phyloP scores from a whole-genome alignment of 1,284 basidiomycete species.

The Heterobasidion occidentale region DNA sequence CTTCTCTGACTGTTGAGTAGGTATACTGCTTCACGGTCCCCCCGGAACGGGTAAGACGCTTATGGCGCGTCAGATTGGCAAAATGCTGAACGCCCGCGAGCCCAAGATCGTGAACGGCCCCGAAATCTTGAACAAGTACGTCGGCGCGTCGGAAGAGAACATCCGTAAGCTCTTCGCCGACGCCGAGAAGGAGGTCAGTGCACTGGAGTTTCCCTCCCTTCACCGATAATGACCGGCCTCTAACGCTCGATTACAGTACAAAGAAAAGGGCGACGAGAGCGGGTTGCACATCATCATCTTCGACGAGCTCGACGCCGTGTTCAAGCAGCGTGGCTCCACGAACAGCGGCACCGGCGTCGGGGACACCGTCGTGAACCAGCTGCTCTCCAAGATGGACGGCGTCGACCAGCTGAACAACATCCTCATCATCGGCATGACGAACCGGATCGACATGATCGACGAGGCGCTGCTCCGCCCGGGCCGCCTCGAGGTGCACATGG shows the following conservation, averaged over 20 bases:
- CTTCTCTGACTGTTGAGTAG: conserved; percentile 25
- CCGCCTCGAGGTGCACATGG: conserved; percentile 99
- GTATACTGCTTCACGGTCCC: conserved; percentile 92
- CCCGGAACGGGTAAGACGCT: conserved; percentile 99
- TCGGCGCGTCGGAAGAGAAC: conserved; percentile 98
- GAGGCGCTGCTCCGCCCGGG: conserved; percentile 96
- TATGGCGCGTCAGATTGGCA: conserved; percentile 97
- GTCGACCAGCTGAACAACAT: conserved; percentile 99
- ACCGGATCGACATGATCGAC: conserved; percentile 98
- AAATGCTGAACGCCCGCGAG: conserved; percentile 97
- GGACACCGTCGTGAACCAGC: conserved; percentile 97
- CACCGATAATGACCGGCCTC: neutral
- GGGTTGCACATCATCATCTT: conserved; percentile 99
- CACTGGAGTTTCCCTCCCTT: neutral
- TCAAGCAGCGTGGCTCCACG: conserved; percentile 94
- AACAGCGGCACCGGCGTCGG: conserved; percentile 94
- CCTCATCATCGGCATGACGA: conserved; percentile 99
- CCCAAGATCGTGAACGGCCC: conserved; percentile 99
- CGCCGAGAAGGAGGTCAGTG: conserved; percentile 87
- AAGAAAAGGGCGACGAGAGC: conserved; percentile 97
- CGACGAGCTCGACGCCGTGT: conserved; percentile 98
- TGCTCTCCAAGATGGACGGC: conserved; percentile 99
- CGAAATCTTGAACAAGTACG: conserved; percentile 96
- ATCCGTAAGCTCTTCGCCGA: conserved; percentile 96
- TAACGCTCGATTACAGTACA: conserved; percentile 53